Base-by-base conservation (phyloP, 1,284 basidiomycete species). In the Mycena citricolor region DNA sequence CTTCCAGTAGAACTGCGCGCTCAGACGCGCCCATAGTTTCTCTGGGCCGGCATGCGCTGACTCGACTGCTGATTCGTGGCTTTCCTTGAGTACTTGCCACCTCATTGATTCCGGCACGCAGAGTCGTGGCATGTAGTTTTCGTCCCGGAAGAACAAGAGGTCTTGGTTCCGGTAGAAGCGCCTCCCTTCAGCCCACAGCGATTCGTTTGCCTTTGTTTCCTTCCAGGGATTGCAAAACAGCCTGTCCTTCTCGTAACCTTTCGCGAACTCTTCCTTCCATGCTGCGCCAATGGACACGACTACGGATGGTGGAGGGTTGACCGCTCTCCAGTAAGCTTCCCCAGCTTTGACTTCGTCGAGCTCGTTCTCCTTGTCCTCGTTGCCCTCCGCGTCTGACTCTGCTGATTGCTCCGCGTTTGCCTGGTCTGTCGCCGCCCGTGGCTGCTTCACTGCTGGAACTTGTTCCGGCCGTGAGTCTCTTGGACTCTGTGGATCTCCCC, bases 111-210 rank as follows among this genome's bases (percentile, higher is more conserved):
- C 28, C 6, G 60, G 60, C 0, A 61, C 51, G 43, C 60, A 61
- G 5, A 60, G 38, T 10, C 51, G 36, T 1, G 54, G 33, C 4
- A 38, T 33, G 16, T 44, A 54, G 24, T 61, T 49, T 1, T 55
- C 51, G 44, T 60, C 58, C 6, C 49, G 6, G 30, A 60, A 58
- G 47, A 51, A 61, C 17, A 60, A 30, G 1, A 50, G 47, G 5
- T 47, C 28, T 0, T 43, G 8, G n/a, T 49, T 54, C 20, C 50
- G 51, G 26, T 50, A 54, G 41, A 46, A 57, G 2, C 54, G 40
- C 2, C 43, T 33, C 1, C 38, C 38, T 4, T 47, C 28, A 11
- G 49, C 14, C 31, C 44, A 30, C 17, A 24, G 28, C 0, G 45
- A 47, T 0, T 26, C 21, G 8, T 19, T 12, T 6, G 25, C 28